phyloP scores from a whole-genome alignment of 2,329 filamentous ascomycete genomes.

The Aplosporella prunicola region DNA sequence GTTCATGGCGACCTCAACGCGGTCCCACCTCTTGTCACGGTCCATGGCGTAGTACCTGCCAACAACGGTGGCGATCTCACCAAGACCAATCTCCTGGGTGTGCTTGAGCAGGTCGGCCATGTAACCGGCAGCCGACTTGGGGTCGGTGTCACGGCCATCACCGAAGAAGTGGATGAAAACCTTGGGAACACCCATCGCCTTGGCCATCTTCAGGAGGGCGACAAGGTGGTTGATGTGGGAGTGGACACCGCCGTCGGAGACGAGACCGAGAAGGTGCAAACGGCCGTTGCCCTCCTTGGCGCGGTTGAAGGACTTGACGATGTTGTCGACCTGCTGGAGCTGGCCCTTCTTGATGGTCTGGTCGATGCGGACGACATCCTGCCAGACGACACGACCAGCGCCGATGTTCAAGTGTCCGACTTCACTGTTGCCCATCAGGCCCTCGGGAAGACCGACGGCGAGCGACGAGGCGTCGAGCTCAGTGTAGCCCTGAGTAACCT shows the following conservation, averaged over 20 bases:
- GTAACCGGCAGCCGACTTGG: conserved; percentile 82
- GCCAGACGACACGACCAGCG: conserved; percentile 94
- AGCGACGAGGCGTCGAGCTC: conserved; percentile 93
- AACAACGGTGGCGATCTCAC: conserved; percentile 84
- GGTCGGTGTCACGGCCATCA: conserved; percentile 94
- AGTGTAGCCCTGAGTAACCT: conserved; percentile 73
- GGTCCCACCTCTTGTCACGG: conserved; percentile 98
- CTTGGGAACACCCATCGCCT: conserved; percentile 75
- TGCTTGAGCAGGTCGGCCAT: conserved; percentile 77
- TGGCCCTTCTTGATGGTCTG: conserved; percentile 80
- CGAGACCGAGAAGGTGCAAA: conserved; percentile 81
- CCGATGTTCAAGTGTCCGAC: conserved; percentile 98
- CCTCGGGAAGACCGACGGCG: conserved; percentile 90
- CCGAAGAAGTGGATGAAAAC: conserved; percentile 99
- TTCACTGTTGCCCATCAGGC: conserved; percentile 97
- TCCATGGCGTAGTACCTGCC: conserved; percentile 99
- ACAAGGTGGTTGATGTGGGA: conserved; percentile 91
- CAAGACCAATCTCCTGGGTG: conserved; percentile 72
- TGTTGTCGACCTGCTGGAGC: conserved; percentile 63
- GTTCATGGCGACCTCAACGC: conserved; percentile 81
- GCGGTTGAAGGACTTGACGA: conserved; percentile 66
- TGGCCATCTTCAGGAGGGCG: conserved; percentile 78
- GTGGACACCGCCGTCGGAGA: conserved; percentile 95
- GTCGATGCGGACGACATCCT: conserved; percentile 89
- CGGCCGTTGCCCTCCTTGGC: conserved; percentile 85